Evolutionary conservation across 306 rosid genomes (phyloP).

Genomic region (Gleditsia sinensis): DNA sequence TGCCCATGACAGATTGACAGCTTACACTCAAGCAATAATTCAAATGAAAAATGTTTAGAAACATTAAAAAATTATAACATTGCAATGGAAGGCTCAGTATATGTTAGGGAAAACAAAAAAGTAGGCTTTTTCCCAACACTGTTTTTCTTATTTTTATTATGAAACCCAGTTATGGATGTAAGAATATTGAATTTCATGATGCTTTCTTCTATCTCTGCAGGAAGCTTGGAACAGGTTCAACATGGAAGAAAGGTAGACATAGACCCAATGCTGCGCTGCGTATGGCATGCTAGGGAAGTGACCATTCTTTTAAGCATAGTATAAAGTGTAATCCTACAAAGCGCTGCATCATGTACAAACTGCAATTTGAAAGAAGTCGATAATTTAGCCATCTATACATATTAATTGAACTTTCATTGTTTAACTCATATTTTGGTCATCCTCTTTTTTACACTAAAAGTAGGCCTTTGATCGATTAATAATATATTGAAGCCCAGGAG

Average conservation of each 20-base stretch:
- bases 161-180: not conserved
- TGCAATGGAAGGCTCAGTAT: too few relatives aligned
- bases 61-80: too few relatives aligned
- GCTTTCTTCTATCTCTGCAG: constrained; percentile 47
- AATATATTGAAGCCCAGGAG: constrained; percentile 2
- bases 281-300: not conserved
- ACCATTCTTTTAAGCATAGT: constrained; percentile 24
- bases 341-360: not conserved
- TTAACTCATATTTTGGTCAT: constrained; percentile 6
- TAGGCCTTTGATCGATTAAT: constrained; percentile 11
- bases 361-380: not conserved
- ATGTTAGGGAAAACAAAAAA: not conserved
- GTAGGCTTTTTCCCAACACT: not conserved
- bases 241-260: constrained; percentile 71
- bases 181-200: not conserved
- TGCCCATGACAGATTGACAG: too few relatives aligned
- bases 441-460: not conserved
- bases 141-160: not conserved
- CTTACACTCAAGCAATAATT: not conserved
- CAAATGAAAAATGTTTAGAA: not conserved
- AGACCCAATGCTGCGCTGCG: not conserved
- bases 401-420: constrained; percentile 11
- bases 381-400: not conserved
- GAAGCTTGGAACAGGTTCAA: constrained; percentile 97
- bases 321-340: constrained; percentile 15